Evolutionary conservation across 179 eudicot species (phyloP).

Genomic region (Silene vulgaris): DNA sequence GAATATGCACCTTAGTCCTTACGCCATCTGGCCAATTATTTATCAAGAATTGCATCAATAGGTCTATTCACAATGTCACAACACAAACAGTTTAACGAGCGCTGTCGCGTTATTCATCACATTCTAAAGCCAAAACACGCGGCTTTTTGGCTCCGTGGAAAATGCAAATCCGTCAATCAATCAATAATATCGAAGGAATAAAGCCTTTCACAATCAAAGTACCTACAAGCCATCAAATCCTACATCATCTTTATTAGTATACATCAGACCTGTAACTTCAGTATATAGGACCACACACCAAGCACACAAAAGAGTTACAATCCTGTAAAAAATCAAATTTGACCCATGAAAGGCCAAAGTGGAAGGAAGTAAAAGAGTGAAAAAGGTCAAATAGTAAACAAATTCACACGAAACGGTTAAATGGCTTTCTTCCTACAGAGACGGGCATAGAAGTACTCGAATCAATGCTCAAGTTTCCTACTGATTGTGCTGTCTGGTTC

Average conservation of each 20-base stretch:
- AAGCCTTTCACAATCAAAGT: constrained; percentile 32
- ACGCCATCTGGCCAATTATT: too few species aligned
- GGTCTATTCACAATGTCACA: background rate
- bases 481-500: constrained; percentile 43
- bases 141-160: too few species aligned
- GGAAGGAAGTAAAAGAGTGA: background rate
- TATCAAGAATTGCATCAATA: too few species aligned
- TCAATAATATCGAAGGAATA: constrained; percentile 6
- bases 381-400: constrained; percentile 13
- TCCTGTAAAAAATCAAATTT: constrained; percentile 4
- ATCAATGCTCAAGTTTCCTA: constrained; percentile 72
- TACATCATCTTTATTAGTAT: constrained; percentile 40
- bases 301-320: constrained; percentile 5
- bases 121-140: background rate
- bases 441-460: constrained; percentile 84
- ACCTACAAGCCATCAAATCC: constrained; percentile 40
- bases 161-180: constrained; percentile 11
- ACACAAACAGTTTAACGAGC: background rate
- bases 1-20: too few species aligned
- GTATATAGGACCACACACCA: constrained; percentile 40
- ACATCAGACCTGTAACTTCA: constrained; percentile 39
- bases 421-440: constrained; percentile 72
- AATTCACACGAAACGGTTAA: constrained; percentile 87
- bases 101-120: background rate
- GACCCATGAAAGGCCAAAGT: constrained; percentile 11